These are phyloP conservation scores for Raffaelea ambrosiae DNA, from an alignment of 2,329 filamentous ascomycete genomes.

Conservation along the genomic window DNA sequence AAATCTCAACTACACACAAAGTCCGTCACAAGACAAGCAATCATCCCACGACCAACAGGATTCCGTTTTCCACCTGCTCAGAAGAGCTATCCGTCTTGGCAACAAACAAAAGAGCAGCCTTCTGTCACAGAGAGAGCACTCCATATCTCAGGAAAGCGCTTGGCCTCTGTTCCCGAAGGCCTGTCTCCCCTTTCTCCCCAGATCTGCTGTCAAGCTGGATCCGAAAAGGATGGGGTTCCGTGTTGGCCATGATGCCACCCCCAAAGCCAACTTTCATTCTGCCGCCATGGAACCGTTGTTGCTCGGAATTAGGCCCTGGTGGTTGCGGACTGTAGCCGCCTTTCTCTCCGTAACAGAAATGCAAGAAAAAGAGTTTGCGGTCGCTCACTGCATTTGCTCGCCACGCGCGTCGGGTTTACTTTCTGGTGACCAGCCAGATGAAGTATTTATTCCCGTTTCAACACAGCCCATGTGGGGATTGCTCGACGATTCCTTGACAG, in stretches of 20 bases:
- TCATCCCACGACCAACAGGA: background rate
- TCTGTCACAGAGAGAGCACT: background rate
- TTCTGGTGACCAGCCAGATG: slow-evolving; percentile 19
- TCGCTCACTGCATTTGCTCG: slow-evolving; percentile 46
- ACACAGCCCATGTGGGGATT: slow-evolving; percentile 1
- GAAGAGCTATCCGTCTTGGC: background rate
- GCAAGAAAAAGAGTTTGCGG: slow-evolving; percentile 14
- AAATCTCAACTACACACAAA: background rate
- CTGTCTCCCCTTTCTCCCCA: background rate
- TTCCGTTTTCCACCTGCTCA: background rate
- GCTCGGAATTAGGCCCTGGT: slow-evolving; percentile 5
- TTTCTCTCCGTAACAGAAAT: background rate
- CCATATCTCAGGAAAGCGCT: slow-evolving; percentile 2
- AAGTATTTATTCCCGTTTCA: slow-evolving; percentile 8
- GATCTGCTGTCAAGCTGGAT: slow-evolving; percentile 10
- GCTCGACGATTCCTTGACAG: slow-evolving; percentile 6
- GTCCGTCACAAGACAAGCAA: background rate
- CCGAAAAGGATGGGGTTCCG: background rate
- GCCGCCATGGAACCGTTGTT: slow-evolving; percentile 1
- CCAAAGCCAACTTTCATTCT: background rate
- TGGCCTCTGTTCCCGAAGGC: background rate
- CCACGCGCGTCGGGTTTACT: slow-evolving; percentile 18
- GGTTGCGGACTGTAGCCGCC: background rate
- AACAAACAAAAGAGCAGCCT: background rate
- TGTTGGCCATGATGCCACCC: background rate